Conservation (phyloP, 305 asterid species). For the Withania somnifera region DNA sequence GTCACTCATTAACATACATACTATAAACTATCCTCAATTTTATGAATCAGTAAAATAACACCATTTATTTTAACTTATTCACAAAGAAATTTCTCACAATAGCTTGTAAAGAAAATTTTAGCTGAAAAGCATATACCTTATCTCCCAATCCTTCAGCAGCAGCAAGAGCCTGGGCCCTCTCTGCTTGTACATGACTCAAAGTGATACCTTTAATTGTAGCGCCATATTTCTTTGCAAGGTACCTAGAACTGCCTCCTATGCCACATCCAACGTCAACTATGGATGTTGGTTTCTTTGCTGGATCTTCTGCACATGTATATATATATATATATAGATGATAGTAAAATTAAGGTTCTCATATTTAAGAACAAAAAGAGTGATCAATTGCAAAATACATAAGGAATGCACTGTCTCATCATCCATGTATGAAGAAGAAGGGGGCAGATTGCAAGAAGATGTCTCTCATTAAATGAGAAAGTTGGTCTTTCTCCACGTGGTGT, state of each 20-base stretch:
- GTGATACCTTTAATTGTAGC: conserved; percentile 68
- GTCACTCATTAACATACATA: background rate
- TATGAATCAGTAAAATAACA: background rate
- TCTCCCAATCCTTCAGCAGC: conserved; percentile 57
- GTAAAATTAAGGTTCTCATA: background rate
- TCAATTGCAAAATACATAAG: background rate
- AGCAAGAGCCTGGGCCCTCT: conserved; percentile 84
- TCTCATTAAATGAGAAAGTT: background rate
- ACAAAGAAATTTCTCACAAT: background rate
- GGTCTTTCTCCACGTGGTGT: too few relatives aligned
- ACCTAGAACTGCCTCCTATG: conserved; percentile 88
- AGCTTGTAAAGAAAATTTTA: background rate
- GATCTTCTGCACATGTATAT: conserved; percentile 34
- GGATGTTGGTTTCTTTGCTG: conserved; percentile 31
- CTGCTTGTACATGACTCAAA: conserved; percentile 89
- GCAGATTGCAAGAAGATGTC: background rate
- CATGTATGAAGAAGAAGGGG: background rate
- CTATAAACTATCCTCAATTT: background rate
- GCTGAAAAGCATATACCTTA: conserved; percentile 25
- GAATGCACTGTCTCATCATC: background rate
- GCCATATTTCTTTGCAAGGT: conserved; percentile 61
- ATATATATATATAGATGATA: too few relatives aligned
- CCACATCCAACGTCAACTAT: conserved; percentile 98
- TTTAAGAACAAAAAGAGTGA: background rate
- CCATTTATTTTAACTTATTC: too few relatives aligned